Percentiles rank a stretch among this genome's conserved stretches.
Conservation (phyloP, 2,329 filamentous ascomycete species). For the Ceratocystis destructans region DNA sequence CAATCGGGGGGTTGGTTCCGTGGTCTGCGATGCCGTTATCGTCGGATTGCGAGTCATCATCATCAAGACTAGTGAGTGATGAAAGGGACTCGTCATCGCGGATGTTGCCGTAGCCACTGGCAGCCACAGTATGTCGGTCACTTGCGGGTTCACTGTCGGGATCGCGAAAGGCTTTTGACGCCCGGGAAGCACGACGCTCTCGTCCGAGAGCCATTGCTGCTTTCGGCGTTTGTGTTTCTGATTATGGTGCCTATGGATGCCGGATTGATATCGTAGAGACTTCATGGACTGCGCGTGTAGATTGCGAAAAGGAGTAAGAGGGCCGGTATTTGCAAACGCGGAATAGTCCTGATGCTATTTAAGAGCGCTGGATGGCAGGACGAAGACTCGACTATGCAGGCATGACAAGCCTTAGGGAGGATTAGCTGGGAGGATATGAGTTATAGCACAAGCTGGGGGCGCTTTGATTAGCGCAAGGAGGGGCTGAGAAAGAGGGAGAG, state of each 20-base stretch:
- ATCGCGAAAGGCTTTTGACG: background rate
- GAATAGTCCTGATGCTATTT: background rate
- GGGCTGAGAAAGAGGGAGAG: background rate
- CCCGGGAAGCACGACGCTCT: background rate
- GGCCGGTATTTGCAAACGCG: background rate
- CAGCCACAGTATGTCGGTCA: too few species aligned
- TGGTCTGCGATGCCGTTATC: too few species aligned
- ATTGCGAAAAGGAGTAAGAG: background rate
- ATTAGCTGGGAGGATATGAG: background rate
- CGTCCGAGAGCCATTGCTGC: constrained; percentile 2
- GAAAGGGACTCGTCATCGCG: constrained; percentile 15
- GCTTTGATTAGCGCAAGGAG: background rate
- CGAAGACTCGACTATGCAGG: background rate
- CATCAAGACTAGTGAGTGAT: constrained; percentile 16
- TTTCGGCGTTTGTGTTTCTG: constrained; percentile 8
- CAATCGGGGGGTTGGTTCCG: too few species aligned
- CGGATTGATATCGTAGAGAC: background rate
- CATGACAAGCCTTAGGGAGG: background rate
- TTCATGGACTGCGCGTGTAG: constrained; percentile 4
- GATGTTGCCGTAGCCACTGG: constrained; percentile 2
- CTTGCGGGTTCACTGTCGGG: too few species aligned
- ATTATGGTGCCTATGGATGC: constrained; percentile 4
- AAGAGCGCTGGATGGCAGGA: background rate
- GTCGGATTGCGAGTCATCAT: background rate
- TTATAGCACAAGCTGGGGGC: background rate